Conservation (phyloP, 2,329 filamentous ascomycete species). For the Paraphoma sp. region DNA sequence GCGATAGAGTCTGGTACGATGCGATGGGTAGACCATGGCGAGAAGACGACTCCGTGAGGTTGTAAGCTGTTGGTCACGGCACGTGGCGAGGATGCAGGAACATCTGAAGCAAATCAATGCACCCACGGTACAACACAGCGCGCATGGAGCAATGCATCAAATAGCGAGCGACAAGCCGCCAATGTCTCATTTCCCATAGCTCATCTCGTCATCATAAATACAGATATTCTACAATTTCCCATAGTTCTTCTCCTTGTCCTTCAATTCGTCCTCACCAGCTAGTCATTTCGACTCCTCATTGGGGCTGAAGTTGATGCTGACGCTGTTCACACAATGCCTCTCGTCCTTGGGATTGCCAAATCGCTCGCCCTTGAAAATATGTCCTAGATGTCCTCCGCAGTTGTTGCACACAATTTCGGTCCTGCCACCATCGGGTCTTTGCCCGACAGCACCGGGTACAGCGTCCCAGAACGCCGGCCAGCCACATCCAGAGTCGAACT, state of each 20-base stretch:
- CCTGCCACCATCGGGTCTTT: constrained; percentile 77
- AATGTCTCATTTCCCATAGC: neutral
- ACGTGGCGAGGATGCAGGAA: too few relatives aligned
- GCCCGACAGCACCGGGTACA: constrained; percentile 85
- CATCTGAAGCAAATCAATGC: too few relatives aligned
- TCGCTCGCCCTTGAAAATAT: constrained; percentile 91
- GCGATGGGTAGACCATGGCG: too few relatives aligned
- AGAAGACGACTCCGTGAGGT: too few relatives aligned
- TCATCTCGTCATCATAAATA: constrained; percentile 16
- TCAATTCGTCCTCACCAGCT: neutral
- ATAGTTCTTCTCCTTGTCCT: neutral
- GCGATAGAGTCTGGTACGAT: neutral
- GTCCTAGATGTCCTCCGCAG: constrained; percentile 89
- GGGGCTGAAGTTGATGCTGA: constrained; percentile 83
- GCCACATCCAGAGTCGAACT: constrained; percentile 95
- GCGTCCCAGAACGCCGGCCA: constrained; percentile 99
- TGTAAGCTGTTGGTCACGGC: too few relatives aligned
- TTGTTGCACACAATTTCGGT: constrained; percentile 95
- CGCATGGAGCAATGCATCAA: neutral
- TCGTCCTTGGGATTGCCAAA: constrained; percentile 88
- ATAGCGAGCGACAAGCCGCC: neutral
- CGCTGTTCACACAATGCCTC: constrained; percentile 94
- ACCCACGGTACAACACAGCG: too few relatives aligned
- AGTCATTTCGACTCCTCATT: constrained; percentile 60
- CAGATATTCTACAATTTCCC: constrained; percentile 11